Base-by-base conservation (phyloP, 2,329 filamentous ascomycete genomes). In the Botrytis pseudocinerea region DNA sequence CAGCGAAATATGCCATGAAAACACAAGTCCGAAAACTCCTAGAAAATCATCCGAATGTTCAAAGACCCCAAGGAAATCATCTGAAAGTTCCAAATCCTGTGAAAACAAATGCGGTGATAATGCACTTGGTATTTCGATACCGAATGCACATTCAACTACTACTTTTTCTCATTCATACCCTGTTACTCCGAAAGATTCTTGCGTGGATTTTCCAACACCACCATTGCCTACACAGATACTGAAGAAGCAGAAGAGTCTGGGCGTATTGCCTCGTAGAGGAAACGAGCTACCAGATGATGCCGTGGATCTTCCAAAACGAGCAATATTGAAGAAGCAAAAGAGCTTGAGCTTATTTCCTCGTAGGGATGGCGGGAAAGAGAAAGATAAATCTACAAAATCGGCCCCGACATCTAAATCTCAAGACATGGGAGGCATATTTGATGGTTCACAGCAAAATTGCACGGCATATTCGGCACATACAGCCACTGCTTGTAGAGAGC, bases 391-490 rank as follows among this genome's bases (percentile, higher is more conserved):
- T 57, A 22, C 6, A 18, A 35, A 40, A 12, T 22, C 25, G 35
- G n/a, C 48, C 22, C 25, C 18, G 18, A 32, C 25, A 32, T 57
- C 48, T 32, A 22, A 22, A 2, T 42, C 48, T 68, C 8, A 40
- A 32, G 46, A 68, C 42, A 22, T 57, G 25, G 64, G 35, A 14
- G 35, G 48, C 9, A 40, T 68, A 68, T 68, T 68, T 3, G 64
- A 68, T 42, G 64, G 64, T 28, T 68, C 64, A 57, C 64, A 66
- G n/a, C 46, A 68, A 28, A n/a, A 18, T 20, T 68, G 64, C n/a
- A 68, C 46, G 18, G 64, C 64, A 68, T 68, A 68, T 57, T 42
- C 25, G 51, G 25, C 48, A 5, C 48, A 68, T 42, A 68, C 64
- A 42, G 64, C 35, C 51, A 57, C 4, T 68, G 64, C 48, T 57